phyloP scores from a whole-genome alignment of 2,329 filamentous ascomycete genomes.

The Didymella arachidicola region DNA sequence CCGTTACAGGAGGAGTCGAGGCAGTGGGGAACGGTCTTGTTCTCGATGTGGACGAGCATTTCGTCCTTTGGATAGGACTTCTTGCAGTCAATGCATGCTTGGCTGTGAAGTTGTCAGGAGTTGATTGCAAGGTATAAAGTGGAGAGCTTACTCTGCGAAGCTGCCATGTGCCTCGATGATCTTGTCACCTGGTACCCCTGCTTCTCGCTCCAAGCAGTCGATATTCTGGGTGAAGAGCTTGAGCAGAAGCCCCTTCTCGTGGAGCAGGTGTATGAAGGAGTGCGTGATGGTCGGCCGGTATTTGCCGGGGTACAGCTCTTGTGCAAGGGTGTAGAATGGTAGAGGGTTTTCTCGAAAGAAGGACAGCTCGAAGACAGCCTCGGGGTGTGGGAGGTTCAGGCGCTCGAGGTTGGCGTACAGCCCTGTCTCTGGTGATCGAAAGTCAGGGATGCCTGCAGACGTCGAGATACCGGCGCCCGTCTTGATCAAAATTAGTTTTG shows the following conservation, averaged over 20 bases:
- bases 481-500: conserved; percentile 34
- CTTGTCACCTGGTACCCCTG: conserved; percentile 79
- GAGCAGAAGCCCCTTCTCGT: conserved; percentile 77
- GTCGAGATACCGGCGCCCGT: conserved; percentile 90
- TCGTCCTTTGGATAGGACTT: conserved; percentile 72
- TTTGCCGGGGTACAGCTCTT: conserved; percentile 89
- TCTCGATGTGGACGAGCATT: conserved; percentile 75
- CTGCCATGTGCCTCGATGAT: conserved; percentile 96
- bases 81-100: conserved; percentile 91
- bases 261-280: conserved; percentile 83
- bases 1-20: conserved; percentile 69
- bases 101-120: conserved; percentile 54
- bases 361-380: conserved; percentile 91
- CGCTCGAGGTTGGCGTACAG: conserved; percentile 91
- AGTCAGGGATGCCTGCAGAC: conserved; percentile 81
- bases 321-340: conserved; percentile 91
- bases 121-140: background rate
- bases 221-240: conserved; percentile 98
- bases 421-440: conserved; percentile 89
- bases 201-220: conserved; percentile 88
- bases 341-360: conserved; percentile 86
- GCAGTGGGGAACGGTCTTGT: conserved; percentile 76
- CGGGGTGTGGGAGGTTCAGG: conserved; percentile 84
- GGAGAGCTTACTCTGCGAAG: conserved; percentile 67
- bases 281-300: conserved; percentile 91